phyloP scores from a whole-genome alignment of 2,329 filamentous ascomycete genomes.

The Dothideomycetidae sp. region DNA sequence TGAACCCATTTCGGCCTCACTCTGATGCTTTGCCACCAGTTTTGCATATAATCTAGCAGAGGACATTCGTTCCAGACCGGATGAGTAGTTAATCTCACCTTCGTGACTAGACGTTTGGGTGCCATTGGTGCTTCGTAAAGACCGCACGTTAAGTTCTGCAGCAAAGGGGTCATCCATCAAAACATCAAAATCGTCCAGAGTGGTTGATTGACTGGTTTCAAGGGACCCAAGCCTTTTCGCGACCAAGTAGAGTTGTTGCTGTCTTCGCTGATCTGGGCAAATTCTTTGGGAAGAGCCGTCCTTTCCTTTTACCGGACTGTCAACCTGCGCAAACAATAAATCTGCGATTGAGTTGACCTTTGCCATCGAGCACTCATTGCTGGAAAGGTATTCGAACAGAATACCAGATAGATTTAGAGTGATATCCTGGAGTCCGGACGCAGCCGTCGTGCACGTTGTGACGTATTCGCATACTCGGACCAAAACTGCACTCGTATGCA shows the following conservation, averaged over 20 bases:
- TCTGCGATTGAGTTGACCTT: neutral
- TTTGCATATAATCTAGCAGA: conserved; percentile 5
- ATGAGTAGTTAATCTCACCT: neutral
- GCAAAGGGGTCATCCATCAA: conserved; percentile 2
- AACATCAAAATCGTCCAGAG: conserved; percentile 4
- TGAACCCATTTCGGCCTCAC: neutral
- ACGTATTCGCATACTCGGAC: neutral
- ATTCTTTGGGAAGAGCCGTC: too few species aligned
- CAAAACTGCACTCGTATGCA: neutral
- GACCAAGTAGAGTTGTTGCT: neutral
- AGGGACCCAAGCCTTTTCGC: neutral
- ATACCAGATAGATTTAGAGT: neutral
- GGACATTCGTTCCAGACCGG: neutral
- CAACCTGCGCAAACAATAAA: neutral
- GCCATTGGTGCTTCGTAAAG: neutral
- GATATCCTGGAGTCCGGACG: too few species aligned
- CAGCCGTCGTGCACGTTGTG: too few species aligned
- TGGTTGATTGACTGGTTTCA: neutral
- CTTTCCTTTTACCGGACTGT: neutral
- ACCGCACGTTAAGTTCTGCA: conserved; percentile 2
- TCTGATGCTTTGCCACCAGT: neutral
- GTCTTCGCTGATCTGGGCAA: neutral
- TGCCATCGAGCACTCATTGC: neutral
- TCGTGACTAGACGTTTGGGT: conserved; percentile 4
- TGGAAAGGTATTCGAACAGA: neutral